A percentile compares a stretch with the other conserved stretches of the same genome.
Evolutionary conservation across 257 asterid species (phyloP).

Genomic region (Nicotiana undulata): DNA sequence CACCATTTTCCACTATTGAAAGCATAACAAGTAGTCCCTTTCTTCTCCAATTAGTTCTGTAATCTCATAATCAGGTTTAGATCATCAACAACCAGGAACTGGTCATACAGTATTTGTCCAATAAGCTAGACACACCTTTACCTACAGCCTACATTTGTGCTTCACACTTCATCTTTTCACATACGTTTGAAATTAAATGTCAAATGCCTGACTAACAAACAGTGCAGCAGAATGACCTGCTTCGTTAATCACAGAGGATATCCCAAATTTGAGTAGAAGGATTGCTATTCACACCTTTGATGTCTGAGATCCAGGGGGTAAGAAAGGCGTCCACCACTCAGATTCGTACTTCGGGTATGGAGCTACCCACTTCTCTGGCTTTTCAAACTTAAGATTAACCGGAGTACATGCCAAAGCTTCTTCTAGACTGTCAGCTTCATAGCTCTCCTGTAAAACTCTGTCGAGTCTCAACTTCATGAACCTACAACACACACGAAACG

Average conservation of each 20-base stretch:
- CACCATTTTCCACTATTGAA: background rate
- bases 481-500: constrained; percentile 24
- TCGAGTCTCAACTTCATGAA: constrained; percentile 83
- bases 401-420: constrained; percentile 77
- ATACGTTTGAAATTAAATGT: background rate
- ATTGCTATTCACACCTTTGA: constrained; percentile 36
- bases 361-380: constrained; percentile 78
- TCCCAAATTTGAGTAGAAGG: constrained; percentile 8
- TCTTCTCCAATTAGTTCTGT: background rate
- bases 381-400: constrained; percentile 51
- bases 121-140: background rate
- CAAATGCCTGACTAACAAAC: constrained; percentile 15
- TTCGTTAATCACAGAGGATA: constrained; percentile 12
- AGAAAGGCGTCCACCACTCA: constrained; percentile 86
- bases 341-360: constrained; percentile 75
- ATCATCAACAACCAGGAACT: background rate
- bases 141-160: background rate
- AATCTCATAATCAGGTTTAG: background rate
- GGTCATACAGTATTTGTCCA: background rate
- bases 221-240: background rate
- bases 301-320: constrained; percentile 36
- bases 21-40: background rate
- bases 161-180: background rate
- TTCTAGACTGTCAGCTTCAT: constrained; percentile 54
- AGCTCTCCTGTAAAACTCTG: constrained; percentile 71